These are phyloP conservation scores for Rhizopogon parksii DNA, from an alignment of 1,284 basidiomycete species.

Conservation along the genomic window DNA sequence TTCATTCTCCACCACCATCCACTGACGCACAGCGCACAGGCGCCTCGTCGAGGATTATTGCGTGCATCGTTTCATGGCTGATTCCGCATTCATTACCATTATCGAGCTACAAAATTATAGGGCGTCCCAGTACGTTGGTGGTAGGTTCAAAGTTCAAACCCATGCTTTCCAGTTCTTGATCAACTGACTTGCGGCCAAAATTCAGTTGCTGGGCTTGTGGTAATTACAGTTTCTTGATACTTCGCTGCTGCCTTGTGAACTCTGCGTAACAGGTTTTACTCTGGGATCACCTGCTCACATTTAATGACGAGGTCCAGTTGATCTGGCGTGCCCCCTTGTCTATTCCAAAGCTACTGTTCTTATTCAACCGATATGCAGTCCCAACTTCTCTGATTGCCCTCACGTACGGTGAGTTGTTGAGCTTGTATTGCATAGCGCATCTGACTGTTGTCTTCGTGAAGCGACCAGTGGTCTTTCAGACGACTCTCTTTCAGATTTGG, in stretches of 20 bases:
- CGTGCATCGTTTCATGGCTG: background rate
- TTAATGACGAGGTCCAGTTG: conserved; percentile 38
- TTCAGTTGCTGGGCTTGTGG: conserved; percentile 21
- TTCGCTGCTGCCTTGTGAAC: background rate
- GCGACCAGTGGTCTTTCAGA: conserved; percentile 22
- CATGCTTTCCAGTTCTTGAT: background rate
- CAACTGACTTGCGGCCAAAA: background rate
- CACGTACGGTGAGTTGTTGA: conserved; percentile 29
- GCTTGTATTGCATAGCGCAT: background rate
- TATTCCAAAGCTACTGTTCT: conserved; percentile 37
- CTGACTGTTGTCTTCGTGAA: conserved; percentile 3
- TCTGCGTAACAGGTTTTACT: conserved; percentile 31
- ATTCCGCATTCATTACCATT: conserved; percentile 1
- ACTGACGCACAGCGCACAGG: background rate
- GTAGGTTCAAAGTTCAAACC: conserved; percentile 12
- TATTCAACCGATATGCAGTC: conserved; percentile 42
- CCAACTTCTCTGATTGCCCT: conserved; percentile 32
- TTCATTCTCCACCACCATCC: background rate
- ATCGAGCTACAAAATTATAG: conserved; percentile 6
- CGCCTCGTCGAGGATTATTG: background rate
- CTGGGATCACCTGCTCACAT: conserved; percentile 42
- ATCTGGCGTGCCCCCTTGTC: conserved; percentile 40
- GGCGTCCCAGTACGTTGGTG: conserved; percentile 22
- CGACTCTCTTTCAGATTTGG: conserved; percentile 12
- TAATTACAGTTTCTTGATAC: conserved; percentile 7